Conservation (phyloP, 2,329 filamentous ascomycete genomes). For the Graphium sp. region DNA sequence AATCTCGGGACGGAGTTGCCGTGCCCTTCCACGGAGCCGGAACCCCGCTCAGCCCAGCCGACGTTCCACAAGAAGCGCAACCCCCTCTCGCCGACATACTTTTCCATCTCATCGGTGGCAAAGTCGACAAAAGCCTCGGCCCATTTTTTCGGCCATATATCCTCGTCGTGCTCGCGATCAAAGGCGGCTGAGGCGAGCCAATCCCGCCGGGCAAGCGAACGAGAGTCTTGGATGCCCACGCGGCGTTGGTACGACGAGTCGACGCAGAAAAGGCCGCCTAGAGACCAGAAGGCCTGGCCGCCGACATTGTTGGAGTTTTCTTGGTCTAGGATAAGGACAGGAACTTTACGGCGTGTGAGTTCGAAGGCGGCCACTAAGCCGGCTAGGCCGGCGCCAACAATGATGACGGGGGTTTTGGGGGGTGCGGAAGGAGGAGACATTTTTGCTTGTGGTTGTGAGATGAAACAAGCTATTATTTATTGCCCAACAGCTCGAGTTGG, state of each 20-base stretch:
- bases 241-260: constrained; percentile 38
- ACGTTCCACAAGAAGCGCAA: constrained; percentile 35
- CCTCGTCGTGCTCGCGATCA: constrained; percentile 36
- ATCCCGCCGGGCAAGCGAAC: constrained; percentile 38
- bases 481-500: too few relatives aligned
- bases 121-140: constrained; percentile 49
- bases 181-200: constrained; percentile 41
- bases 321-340: constrained; percentile 36
- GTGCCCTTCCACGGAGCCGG: constrained; percentile 35
- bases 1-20: constrained; percentile 48
- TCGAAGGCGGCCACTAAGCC: constrained; percentile 44
- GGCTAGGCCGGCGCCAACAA: constrained; percentile 38
- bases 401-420: constrained; percentile 25
- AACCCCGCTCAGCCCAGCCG: constrained; percentile 44
- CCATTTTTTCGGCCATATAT: constrained; percentile 42
- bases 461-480: too few relatives aligned
- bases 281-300: constrained; percentile 47
- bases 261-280: constrained; percentile 44
- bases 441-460: too few relatives aligned
- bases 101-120: constrained; percentile 39
- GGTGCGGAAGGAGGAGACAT: too few relatives aligned
- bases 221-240: constrained; percentile 39
- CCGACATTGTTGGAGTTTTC: constrained; percentile 38
- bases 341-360: constrained; percentile 30
- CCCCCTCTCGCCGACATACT: constrained; percentile 35